These are phyloP conservation scores for Apiospora phragmitis DNA, from an alignment of 2,329 filamentous ascomycete genomes.

Conservation along the genomic window DNA sequence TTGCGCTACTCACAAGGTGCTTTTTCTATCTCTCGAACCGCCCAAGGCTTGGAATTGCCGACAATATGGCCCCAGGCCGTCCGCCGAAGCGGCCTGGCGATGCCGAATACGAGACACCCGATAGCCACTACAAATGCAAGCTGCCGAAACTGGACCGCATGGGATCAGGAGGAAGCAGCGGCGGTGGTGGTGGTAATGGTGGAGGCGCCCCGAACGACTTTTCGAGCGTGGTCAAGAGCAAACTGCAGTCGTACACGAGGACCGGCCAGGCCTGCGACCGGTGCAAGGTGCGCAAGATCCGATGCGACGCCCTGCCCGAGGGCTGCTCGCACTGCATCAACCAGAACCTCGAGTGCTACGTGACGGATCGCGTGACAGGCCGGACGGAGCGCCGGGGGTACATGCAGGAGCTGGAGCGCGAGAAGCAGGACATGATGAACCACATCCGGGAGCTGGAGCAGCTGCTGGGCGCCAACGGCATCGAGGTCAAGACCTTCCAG, in stretches of 20 bases:
- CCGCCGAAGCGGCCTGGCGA: constrained; percentile 46
- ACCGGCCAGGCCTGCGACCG: constrained; percentile 88
- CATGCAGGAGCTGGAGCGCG: constrained; percentile 72
- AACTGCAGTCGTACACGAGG: constrained; percentile 55
- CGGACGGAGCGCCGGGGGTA: constrained; percentile 78
- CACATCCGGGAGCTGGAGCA: constrained; percentile 70
- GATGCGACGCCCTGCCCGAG: constrained; percentile 77
- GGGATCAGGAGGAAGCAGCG: constrained; percentile 13
- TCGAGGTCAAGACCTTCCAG: constrained; percentile 58
- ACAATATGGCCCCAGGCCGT: constrained; percentile 41
- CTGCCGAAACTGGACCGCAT: constrained; percentile 47
- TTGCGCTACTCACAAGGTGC: background rate
- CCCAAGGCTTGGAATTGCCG: background rate
- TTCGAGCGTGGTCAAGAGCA: constrained; percentile 56
- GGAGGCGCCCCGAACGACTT: constrained; percentile 47
- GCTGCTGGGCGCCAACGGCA: constrained; percentile 60
- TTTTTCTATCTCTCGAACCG: background rate
- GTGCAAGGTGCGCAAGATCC: constrained; percentile 88
- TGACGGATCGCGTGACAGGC: constrained; percentile 84
- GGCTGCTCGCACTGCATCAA: constrained; percentile 81
- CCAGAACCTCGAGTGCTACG: constrained; percentile 76
- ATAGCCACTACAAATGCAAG: constrained; percentile 45
- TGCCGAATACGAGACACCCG: constrained; percentile 34
- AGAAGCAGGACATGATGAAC: constrained; percentile 66
- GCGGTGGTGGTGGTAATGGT: background rate